These are phyloP conservation scores for Colletotrichum liriopes DNA, from an alignment of 2,329 filamentous ascomycete genomes.

Conservation along the genomic window DNA sequence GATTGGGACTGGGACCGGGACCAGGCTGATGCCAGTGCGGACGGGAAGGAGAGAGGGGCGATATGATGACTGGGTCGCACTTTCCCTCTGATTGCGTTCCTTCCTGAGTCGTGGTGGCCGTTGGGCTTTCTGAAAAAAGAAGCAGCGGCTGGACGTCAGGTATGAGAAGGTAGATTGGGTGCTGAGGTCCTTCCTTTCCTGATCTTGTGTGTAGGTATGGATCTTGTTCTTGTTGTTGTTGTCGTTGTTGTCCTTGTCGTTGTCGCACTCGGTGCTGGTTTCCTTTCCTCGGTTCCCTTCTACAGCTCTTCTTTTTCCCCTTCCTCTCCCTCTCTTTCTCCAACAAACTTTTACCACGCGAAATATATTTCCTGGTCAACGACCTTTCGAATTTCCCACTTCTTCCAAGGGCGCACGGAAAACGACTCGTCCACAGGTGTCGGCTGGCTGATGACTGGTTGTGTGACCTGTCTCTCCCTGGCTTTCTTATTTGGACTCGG, in stretches of 20 bases:
- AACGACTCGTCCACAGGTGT: slow-evolving; percentile 2
- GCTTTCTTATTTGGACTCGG: slow-evolving; percentile 41
- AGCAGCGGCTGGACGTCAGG: slow-evolving; percentile 6
- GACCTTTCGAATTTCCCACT: slow-evolving; percentile 15
- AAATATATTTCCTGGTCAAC: neutral
- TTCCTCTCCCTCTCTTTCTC: neutral
- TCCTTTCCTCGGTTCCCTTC: slow-evolving; percentile 2
- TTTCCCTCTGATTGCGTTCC: slow-evolving; percentile 37
- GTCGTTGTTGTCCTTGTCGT: neutral
- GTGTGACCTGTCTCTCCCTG: slow-evolving; percentile 32
- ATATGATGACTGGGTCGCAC: slow-evolving; percentile 34
- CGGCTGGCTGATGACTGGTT: slow-evolving; percentile 16
- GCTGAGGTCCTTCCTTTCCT: slow-evolving; percentile 9
- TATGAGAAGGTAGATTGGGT: slow-evolving; percentile 5
- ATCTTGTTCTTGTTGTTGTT: neutral
- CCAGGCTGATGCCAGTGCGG: slow-evolving; percentile 37
- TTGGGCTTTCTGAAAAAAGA: slow-evolving; percentile 29
- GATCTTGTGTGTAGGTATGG: slow-evolving; percentile 1
- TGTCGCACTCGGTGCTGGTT: neutral
- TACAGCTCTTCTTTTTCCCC: neutral
- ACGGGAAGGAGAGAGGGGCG: slow-evolving; percentile 37
- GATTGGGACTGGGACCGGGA: slow-evolving; percentile 18
- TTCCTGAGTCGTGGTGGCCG: slow-evolving; percentile 26
- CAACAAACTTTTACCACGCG: slow-evolving; percentile 6
- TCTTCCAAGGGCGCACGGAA: neutral